Evolutionary conservation across 2,329 filamentous ascomycete genomes (phyloP).

Genomic region (Trichothecium sympodiale): DNA sequence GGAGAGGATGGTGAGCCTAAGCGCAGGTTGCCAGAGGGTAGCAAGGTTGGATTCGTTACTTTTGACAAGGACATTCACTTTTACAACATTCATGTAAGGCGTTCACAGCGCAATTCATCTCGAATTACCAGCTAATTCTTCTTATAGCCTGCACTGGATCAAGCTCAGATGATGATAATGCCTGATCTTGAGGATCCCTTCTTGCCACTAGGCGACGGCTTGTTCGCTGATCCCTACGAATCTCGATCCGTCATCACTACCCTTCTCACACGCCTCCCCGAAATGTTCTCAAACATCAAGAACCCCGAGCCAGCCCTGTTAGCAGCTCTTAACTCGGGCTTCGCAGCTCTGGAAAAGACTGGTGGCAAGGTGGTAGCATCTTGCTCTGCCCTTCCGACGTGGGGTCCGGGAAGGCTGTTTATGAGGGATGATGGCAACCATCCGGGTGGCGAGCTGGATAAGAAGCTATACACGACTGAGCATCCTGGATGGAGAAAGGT

Average conservation of each 20-base stretch:
- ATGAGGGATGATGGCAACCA: conserved; percentile 83
- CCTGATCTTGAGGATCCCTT: conserved; percentile 95
- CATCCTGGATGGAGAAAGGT: conserved; percentile 79
- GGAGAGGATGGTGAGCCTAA: conserved; percentile 41
- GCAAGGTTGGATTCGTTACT: conserved; percentile 89
- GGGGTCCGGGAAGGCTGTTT: conserved; percentile 76
- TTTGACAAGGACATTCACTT: conserved; percentile 97
- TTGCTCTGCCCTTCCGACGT: conserved; percentile 77
- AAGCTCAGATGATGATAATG: conserved; percentile 98
- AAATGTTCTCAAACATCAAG: conserved; percentile 78
- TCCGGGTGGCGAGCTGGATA: conserved; percentile 77
- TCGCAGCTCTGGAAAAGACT: conserved; percentile 74
- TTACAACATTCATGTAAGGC: conserved; percentile 78
- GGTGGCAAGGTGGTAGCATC: conserved; percentile 91
- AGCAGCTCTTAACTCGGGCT: conserved; percentile 70
- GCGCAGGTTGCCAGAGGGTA: conserved; percentile 58
- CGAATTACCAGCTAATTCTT: conserved; percentile 9
- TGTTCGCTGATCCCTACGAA: conserved; percentile 91
- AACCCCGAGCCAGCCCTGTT: conserved; percentile 84
- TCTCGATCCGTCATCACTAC: conserved; percentile 78
- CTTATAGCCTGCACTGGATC: conserved; percentile 56
- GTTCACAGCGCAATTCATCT: not conserved
- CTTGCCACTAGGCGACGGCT: conserved; percentile 76
- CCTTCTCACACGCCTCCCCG: conserved; percentile 74
- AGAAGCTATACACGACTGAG: conserved; percentile 84